These are phyloP conservation scores for Penicillium aurantiogriseum DNA, from an alignment of 2,329 filamentous ascomycete genomes.

Conservation along the genomic window DNA sequence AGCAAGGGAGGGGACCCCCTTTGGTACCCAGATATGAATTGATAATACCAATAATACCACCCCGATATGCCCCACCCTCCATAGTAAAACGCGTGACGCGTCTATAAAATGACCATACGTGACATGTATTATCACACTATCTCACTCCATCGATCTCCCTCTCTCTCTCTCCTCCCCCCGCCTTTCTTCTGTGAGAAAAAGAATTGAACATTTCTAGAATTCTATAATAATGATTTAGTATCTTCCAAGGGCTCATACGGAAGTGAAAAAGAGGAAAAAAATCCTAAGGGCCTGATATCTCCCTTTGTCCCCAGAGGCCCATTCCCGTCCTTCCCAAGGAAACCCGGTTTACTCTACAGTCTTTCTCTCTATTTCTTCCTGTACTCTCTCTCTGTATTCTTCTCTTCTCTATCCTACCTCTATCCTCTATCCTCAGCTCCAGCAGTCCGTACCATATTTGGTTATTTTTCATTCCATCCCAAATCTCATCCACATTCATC, in stretches of 20 bases:
- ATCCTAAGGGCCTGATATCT: not conserved
- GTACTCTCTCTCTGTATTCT: conserved; percentile 4
- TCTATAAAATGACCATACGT: conserved; percentile 30
- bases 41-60: not conserved
- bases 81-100: conserved; percentile 31
- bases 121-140: conserved; percentile 15
- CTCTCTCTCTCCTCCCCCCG: conserved; percentile 15
- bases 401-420: not conserved
- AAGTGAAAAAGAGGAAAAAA: not conserved
- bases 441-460: not conserved
- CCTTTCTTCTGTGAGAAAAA: conserved; percentile 4
- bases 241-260: not conserved
- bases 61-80: not conserved
- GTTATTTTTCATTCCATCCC: not conserved
- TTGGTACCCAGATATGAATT: conserved; percentile 1
- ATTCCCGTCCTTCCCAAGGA: not conserved
- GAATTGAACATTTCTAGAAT: conserved; percentile 4
- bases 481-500: not conserved
- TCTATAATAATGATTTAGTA: conserved; percentile 15
- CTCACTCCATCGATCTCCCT: conserved; percentile 18
- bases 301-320: not conserved
- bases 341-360: not conserved
- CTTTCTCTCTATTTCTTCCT: not conserved
- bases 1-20: conserved; percentile 10
- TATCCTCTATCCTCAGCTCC: not conserved